These are phyloP conservation scores for Mesembryanthemum crystallinum DNA, from an alignment of 148 eudicot species.

Conservation along the genomic window DNA sequence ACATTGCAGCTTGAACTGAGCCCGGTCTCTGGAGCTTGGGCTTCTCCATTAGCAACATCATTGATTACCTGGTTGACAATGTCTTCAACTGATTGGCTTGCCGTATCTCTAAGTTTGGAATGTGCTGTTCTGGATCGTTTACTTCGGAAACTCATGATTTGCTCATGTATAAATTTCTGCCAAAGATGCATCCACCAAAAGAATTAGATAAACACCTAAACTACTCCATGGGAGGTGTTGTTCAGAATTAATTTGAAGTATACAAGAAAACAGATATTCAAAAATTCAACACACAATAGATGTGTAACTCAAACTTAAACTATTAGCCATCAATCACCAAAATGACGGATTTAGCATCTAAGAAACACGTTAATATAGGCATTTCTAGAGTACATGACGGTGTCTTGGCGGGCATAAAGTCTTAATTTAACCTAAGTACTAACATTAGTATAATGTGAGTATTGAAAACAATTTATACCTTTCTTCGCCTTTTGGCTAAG, in stretches of 20 bases:
- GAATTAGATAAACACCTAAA: background rate
- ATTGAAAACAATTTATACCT: too few species aligned
- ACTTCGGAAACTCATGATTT: slow-evolving; percentile 35
- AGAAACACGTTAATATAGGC: too few species aligned
- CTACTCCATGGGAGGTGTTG: background rate
- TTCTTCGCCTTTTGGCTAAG: too few species aligned
- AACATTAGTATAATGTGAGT: too few species aligned
- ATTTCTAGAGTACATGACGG: too few species aligned
- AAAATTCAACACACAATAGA: background rate
- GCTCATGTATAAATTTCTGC: slow-evolving; percentile 10
- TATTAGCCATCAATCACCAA: background rate
- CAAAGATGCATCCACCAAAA: background rate
- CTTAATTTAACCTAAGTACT: too few species aligned
- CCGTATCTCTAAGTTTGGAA: slow-evolving; percentile 18
- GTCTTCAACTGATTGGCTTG: slow-evolving; percentile 24
- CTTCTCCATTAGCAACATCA: slow-evolving; percentile 21
- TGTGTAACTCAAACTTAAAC: background rate
- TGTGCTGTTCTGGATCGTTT: slow-evolving; percentile 17
- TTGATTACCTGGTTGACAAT: slow-evolving; percentile 24
- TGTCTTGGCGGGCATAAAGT: too few species aligned
- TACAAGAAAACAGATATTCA: background rate
- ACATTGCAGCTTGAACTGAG: slow-evolving; percentile 16
- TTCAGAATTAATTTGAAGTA: background rate
- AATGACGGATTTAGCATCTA: background rate
- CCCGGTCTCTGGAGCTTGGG: slow-evolving; percentile 19